A percentile compares a stretch with the other conserved stretches of the same genome.
Evolutionary conservation across 202 grass and related monocot species (phyloP).

Genomic region (Digitaria exilis): DNA sequence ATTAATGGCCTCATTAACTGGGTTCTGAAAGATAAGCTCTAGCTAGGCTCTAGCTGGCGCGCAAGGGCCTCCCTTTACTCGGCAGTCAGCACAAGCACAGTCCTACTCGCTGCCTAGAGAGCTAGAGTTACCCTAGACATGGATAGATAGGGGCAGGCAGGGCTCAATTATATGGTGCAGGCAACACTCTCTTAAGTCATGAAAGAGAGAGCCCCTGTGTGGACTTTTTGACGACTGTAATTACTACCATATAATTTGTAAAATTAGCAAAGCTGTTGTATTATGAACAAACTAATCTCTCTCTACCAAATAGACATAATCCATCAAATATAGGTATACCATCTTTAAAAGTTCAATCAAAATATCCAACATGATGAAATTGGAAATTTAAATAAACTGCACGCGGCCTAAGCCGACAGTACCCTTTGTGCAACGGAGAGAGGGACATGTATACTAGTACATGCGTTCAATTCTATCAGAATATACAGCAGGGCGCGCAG

Average conservation of each 20-base stretch:
- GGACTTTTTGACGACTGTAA: too few relatives aligned
- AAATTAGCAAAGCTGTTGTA: not conserved
- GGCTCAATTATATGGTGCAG: slow-evolving; percentile 27
- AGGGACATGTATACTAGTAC: not conserved
- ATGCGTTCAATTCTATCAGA: not conserved
- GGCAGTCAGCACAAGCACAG: slow-evolving; percentile 21
- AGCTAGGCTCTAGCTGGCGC: not conserved
- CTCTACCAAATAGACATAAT: too few relatives aligned
- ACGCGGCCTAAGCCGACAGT: too few relatives aligned
- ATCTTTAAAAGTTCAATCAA: not conserved
- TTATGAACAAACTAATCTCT: not conserved
- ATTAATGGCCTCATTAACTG: slow-evolving; percentile 46
- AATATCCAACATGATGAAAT: not conserved
- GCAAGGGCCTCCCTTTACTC: slow-evolving; percentile 11
- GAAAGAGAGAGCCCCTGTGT: not conserved
- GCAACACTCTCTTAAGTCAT: not conserved
- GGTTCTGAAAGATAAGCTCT: slow-evolving; percentile 52
- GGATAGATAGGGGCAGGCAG: not conserved
- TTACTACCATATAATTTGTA: not conserved
- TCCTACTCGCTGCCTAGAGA: not conserved
- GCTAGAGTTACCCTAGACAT: not conserved
- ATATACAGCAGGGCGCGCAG: not conserved
- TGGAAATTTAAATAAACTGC: not conserved
- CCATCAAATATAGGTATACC: not conserved
- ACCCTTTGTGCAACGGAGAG: not conserved